Evolutionary conservation across 192 early-diverging fungal species (phyloP).

Genomic region (Irineochytrium annulatum): DNA sequence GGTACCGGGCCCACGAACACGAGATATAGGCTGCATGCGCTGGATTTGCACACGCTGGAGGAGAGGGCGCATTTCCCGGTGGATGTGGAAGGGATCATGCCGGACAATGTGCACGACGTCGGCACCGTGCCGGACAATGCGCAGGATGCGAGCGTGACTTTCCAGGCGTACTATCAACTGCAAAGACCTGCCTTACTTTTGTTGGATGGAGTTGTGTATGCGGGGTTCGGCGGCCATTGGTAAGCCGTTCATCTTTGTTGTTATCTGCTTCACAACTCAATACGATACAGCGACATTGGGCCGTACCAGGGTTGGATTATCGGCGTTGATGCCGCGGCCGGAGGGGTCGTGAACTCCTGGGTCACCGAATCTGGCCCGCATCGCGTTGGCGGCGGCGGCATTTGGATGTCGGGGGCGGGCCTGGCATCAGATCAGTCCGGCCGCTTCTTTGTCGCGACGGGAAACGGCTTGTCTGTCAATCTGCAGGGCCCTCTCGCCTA

Average conservation of each 20-base stretch:
- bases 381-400: constrained; percentile 14
- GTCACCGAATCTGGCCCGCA: constrained; percentile 3
- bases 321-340: neutral
- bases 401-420: constrained; percentile 12
- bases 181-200: constrained; percentile 14
- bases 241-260: neutral
- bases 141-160: constrained; percentile 9
- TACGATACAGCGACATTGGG: constrained; percentile 7
- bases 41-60: constrained; percentile 10
- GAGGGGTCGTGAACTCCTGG: neutral
- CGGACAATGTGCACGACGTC: too few relatives aligned
- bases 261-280: too few relatives aligned
- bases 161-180: constrained; percentile 2
- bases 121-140: too few relatives aligned
- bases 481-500: neutral
- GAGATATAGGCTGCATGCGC: constrained; percentile 9
- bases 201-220: constrained; percentile 8
- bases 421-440: neutral
- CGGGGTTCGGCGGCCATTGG: constrained; percentile 17
- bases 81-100: neutral
- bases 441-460: neutral
- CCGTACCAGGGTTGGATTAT: constrained; percentile 16
- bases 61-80: constrained; percentile 11
- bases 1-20: neutral
- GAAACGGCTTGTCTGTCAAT: neutral